phyloP scores from a whole-genome alignment of 2,329 filamentous ascomycete genomes.

The Colletotrichum caudatum region DNA sequence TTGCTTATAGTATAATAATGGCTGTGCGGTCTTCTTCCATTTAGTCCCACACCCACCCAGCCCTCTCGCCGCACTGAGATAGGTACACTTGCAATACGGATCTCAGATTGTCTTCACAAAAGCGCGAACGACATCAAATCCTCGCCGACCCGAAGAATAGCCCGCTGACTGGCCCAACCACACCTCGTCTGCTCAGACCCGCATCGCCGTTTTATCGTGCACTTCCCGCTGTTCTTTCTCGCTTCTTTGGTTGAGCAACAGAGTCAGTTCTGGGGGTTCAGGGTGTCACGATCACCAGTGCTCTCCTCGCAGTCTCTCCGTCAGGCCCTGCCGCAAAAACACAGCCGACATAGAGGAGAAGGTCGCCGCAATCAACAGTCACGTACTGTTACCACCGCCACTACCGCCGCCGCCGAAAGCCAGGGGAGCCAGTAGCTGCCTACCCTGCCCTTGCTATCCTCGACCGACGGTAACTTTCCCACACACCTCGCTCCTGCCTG shows the following conservation, averaged over 20 bases:
- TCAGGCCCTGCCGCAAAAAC: neutral
- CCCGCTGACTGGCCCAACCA: conserved; percentile 12
- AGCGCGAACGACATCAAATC: conserved; percentile 34
- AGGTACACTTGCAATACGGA: neutral
- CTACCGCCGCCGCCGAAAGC: neutral
- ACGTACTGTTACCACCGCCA: neutral
- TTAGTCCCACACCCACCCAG: conserved; percentile 12
- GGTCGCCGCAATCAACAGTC: conserved; percentile 3
- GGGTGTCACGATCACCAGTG: neutral
- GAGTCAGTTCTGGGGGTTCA: neutral
- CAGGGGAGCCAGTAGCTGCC: conserved; percentile 4
- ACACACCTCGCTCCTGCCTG: conserved; percentile 35
- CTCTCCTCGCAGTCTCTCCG: neutral
- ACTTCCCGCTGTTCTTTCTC: neutral
- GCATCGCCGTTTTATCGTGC: conserved; percentile 9
- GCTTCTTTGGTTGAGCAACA: neutral
- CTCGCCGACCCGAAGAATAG: conserved; percentile 17
- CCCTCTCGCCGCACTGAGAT: neutral
- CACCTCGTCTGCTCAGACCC: conserved; percentile 3
- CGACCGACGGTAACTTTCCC: conserved; percentile 31
- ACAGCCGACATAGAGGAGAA: neutral
- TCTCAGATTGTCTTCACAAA: conserved; percentile 1
- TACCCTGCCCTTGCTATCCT: conserved; percentile 38
- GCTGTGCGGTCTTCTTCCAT: neutral
- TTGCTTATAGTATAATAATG: neutral